Base-by-base conservation (phyloP, 2,329 filamentous ascomycete species). In the Cytospora piceicola region DNA sequence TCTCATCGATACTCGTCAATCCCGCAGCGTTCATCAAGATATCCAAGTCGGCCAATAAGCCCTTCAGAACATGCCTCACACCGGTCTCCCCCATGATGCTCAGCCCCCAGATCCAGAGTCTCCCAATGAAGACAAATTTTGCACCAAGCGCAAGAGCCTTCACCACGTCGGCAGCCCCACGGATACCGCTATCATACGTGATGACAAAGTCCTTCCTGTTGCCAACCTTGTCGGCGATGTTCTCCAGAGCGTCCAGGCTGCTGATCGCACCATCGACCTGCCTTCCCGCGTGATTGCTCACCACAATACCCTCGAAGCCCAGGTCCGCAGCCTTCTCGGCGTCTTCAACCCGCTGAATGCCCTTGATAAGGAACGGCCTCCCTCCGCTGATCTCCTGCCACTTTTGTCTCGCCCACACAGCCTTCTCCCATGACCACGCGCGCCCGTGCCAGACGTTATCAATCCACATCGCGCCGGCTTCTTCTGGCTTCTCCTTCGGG, bases 371-470 rank as follows among this genome's bases (percentile, higher is more conserved):
- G 69, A 90, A 88, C 2, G 86, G 85, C 67, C 83, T 82, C 0
- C 85, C 86, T 0, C 82, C 83, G 20, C 79, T 83, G 59, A 89
- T 80, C 66, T 80, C 75, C 72, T 83, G 85, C 87, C 87, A 90
- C 54, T 83, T 79, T 71, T 84, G 77, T 66, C 86, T 85, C 55
- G 88, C 73, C 85, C 86, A 89, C 3, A 81, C 80, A 29, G 88
- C 80, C 70, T 87, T 87, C 58, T 87, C 85, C 87, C 86, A 90
- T n/a, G 78, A 82, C 74, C 83, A 85, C 7, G 85, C 84, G 3
- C 83, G 79, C 0, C 87, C 86, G 73, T 90, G 87, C 86, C 86
- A 89, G 56, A 89, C 80, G 55, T 70, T 73, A 70, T 90, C 87
- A 68, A 89, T 89, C 87, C 87, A 90, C 67, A 85, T 80, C 0